Evolutionary conservation across 2,329 filamentous ascomycete genomes (phyloP), one percentile per base, ranked within the genome.

Genomic region (Ascochyta lentis): DNA sequence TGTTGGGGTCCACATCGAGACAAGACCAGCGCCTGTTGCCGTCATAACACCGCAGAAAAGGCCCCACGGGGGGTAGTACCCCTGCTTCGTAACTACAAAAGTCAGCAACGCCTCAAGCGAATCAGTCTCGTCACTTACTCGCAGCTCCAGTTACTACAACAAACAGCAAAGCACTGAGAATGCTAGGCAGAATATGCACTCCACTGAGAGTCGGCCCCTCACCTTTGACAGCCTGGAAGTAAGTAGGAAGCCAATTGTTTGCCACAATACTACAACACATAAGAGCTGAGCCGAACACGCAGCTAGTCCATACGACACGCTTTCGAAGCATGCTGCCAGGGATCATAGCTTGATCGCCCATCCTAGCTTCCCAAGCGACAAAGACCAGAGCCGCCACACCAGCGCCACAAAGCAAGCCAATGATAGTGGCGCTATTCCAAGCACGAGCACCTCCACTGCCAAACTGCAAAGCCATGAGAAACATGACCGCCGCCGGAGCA

Each of bases 191-290:
- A 24, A 76, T 59, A 15, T 75, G 64, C 0, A 79, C 70, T 2
- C 78, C 78, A 46, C 75, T 77, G 54, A 76, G 68, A 5, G 76
- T 56, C 0, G 77, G 74, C 0, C 70, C 65, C 9, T 70, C 67
- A 8, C 70, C 66, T 19, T 65, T 69, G 6, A 80, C 73, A 4
- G 72, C 68, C 44, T 80, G 79, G 49, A 79, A 80, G 50, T 77
- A 80, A 1, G 78, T 62, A n/a, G 68, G 69, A 6, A 73, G 23
- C 50, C 55, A 70, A 5, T 64, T 60, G 35, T 57, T 65, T 6
- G 58, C 61, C 2, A 58, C 44, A 2, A 66, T 47, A 33, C 60
- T 57, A 34, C 58, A 59, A 19, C 45, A 48, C 39, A 54, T 56
- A 5, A 60, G 42, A 6, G 53, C 58, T 4, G 54, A 50, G 8